Percentiles rank a stretch among this genome's conserved stretches.
These are phyloP conservation scores for Sanguinoderma infundibulare DNA, from an alignment of 1,284 basidiomycete species.

Conservation along the genomic window DNA sequence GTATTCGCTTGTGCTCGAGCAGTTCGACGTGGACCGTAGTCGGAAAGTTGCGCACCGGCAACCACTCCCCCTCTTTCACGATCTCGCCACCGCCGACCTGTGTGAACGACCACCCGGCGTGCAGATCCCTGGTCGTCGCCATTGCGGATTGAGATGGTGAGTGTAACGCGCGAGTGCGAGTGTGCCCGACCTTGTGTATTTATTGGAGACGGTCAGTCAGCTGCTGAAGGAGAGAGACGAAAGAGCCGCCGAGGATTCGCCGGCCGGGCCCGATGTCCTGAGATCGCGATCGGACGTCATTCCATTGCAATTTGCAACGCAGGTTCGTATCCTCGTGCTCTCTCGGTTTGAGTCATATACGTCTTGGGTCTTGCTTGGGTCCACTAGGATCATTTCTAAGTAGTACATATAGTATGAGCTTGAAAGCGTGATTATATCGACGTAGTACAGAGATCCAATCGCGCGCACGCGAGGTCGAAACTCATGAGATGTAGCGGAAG, in stretches of 20 bases:
- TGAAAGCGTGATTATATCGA: background rate
- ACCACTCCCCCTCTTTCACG: constrained; percentile 69
- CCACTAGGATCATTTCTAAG: background rate
- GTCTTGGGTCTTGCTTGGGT: too few species aligned
- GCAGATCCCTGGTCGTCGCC: constrained; percentile 27
- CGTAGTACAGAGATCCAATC: background rate
- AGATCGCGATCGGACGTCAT: constrained; percentile 17
- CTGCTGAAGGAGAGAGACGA: background rate
- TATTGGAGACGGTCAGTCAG: constrained; percentile 9
- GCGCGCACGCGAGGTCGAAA: background rate
- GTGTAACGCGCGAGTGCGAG: background rate
- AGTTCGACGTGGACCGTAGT: constrained; percentile 89
- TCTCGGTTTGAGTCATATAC: background rate
- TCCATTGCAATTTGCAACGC: background rate
- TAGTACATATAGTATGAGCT: background rate
- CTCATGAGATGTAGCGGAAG: constrained; percentile 47
- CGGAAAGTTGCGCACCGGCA: constrained; percentile 66
- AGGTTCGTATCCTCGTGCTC: background rate
- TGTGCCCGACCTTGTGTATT: background rate
- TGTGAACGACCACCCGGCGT: constrained; percentile 66
- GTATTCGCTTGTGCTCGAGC: constrained; percentile 69
- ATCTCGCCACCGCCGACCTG: constrained; percentile 66
- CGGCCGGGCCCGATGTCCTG: background rate
- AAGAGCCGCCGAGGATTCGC: constrained; percentile 1
- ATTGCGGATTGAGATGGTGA: constrained; percentile 3